Evolutionary conservation across 345 rosid genomes (phyloP), one percentile per base, ranked within the genome.

Genomic region (Acer negundo): DNA sequence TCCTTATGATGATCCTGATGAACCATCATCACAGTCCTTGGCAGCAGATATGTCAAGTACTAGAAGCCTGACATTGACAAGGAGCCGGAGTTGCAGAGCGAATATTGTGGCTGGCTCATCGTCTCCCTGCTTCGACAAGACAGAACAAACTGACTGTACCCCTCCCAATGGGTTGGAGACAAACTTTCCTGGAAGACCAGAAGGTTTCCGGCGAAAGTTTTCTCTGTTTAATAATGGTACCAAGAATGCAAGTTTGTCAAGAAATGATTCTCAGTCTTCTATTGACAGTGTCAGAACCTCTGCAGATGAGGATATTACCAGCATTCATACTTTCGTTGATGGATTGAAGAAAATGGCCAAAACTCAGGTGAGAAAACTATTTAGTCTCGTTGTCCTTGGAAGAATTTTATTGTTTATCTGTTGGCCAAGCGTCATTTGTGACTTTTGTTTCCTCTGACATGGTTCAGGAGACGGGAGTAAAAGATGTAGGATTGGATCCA

Each of bases 321-420:
- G 89, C 81, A 80, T 96, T 74, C 88, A 87, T 24, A 88, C 88
- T 77, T 94, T 96, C 72, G 97, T 92, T 58, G 88, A 90, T 35
- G 99, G 98, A 70, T 72, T 96, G 79, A 89, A 94, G 89, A 90
- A 89, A 79, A 91, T 90, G 95, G 90, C 93, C 56, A 85, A 83
- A 80, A 78, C 70, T 78, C 88, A 81, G 82, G 85, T 67, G 84
- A 82, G 75, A 82, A 73, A 84, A 78, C 40, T 20, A 16, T 51
- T n/a, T 55, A 11, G 8, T 51, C 38, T 20, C 24, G 17, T 22
- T 66, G 38, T 77, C 51, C 9, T 72, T 47, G 59, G 20, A 7
- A 23, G 63, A 49, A 67, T 26, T 47, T 68, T 69, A 13, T 46
- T 55, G 26, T 69, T 69, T 69, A 35, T 47, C 59, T 26, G 69